phyloP scores from a whole-genome alignment of 305 asterid genomes.

The Nicotiana rustica region DNA sequence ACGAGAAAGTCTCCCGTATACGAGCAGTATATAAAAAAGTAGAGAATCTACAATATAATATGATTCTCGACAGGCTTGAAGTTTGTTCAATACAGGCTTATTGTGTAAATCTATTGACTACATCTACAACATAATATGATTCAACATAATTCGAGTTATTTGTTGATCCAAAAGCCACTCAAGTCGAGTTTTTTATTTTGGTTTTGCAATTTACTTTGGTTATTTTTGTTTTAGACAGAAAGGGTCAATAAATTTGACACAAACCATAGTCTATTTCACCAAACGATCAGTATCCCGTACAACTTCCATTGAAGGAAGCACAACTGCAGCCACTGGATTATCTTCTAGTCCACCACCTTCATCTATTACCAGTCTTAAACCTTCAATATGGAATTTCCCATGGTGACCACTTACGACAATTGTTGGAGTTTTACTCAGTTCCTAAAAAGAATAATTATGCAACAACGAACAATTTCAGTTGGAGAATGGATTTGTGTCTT shows the following conservation, averaged over 20 bases:
- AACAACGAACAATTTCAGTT: not conserved
- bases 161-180: not conserved
- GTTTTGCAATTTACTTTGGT: not conserved
- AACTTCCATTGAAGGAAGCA: constrained; percentile 74
- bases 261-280: constrained; percentile 32
- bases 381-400: constrained; percentile 70
- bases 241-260: not conserved
- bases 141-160: too few relatives aligned
- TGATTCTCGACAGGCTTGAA: not conserved
- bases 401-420: constrained; percentile 87
- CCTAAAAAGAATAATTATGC: constrained; percentile 47
- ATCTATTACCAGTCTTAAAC: constrained; percentile 78
- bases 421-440: constrained; percentile 63
- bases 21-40: not conserved
- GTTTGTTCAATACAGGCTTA: not conserved
- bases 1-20: not conserved
- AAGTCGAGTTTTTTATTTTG: not conserved
- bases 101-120: not conserved
- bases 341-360: constrained; percentile 72
- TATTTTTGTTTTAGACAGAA: not conserved
- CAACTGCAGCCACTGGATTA: constrained; percentile 77
- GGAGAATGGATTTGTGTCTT: not conserved
- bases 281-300: constrained; percentile 72
- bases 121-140: not conserved
- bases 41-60: not conserved